Evolutionary conservation across 1,284 basidiomycete species (phyloP), one percentile per base, ranked within the genome.

Genomic region (Mycosarcoma mackinlayi): DNA sequence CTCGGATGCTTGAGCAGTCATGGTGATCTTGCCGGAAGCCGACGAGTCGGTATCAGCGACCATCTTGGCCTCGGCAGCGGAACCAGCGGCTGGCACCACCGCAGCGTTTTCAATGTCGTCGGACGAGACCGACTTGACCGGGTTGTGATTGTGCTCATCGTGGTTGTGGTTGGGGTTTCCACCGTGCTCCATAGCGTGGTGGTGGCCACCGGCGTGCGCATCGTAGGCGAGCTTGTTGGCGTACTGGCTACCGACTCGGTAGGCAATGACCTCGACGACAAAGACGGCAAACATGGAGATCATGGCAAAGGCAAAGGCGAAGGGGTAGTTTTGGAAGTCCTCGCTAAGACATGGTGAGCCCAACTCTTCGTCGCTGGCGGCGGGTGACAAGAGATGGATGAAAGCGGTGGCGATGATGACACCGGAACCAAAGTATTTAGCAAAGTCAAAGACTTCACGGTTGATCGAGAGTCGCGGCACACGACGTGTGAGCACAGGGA

Each of bases 401-500:
- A 86, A 84, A 3, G 84, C 84, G 6, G 95, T 98, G 0, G 93
- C 93, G 68, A 98, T 92, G 55, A 86, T 82, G 63, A 78, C 68
- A 50, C 48, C 72, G 8, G 92, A 93, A 44, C 95, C 95, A 84
- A 97, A 97, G 85, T 91, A 98, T 84, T 95, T 96, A 27, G 91
- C 91, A 80, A 95, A 93, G 58, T 72, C 73, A 70, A 77, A 80
- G 21, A 75, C 58, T 10, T 66, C 39, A 1, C 56, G 62, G 3
- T 84, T 84, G 14, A 85, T 74, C 3, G 57, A 35, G 18, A 84
- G 46, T 0, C 64, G 44, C 0, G 73, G 64, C 3, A 88, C 86
- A 44, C 88, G 86, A 51, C 85, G 86, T 3, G 92, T 87, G 24
- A 94, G 76, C 46, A 97, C 87, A 8, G 94, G 95, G 80, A 95